phyloP scores from a whole-genome alignment of 108 stramenopile species.

The Cyclotella choctawhatcheeana region DNA sequence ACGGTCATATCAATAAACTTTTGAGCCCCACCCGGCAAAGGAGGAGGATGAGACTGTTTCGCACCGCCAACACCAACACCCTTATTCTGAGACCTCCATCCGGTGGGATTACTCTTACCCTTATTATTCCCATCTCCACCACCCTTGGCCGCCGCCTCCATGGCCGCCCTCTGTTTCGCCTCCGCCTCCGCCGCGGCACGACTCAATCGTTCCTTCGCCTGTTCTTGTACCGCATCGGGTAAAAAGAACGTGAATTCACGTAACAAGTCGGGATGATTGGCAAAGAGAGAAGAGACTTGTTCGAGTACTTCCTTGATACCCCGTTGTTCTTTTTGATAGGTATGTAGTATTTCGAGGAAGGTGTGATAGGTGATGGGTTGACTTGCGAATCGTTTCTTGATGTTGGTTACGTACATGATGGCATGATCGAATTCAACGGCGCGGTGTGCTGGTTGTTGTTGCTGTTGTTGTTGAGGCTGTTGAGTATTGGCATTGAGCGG shows the following conservation, averaged over 20 bases:
- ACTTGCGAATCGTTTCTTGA: conserved; percentile 91
- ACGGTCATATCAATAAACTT: conserved; percentile 84
- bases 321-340: conserved; percentile 94
- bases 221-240: conserved; percentile 93
- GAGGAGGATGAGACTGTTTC: conserved; percentile 6
- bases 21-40: conserved; percentile 31
- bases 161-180: conserved; percentile 67
- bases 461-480: conserved; percentile 15
- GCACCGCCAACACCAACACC: not conserved
- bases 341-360: conserved; percentile 93
- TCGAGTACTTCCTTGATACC: conserved; percentile 95
- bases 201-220: conserved; percentile 87
- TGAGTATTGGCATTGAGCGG: not conserved
- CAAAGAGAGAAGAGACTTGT: conserved; percentile 88
- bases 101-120: conserved; percentile 36
- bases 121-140: conserved; percentile 41
- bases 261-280: conserved; percentile 93
- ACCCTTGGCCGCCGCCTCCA: conserved; percentile 52
- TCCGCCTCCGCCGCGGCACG: conserved; percentile 90
- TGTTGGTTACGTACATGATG: conserved; percentile 92
- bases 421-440: conserved; percentile 92
- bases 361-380: conserved; percentile 87
- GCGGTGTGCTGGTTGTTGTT: conserved; percentile 26
- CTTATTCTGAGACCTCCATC: conserved; percentile 39
- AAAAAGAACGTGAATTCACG: conserved; percentile 95